A percentile compares a stretch with the other conserved stretches of the same genome.
These are phyloP conservation scores for Podila verticillata DNA, from an alignment of 192 early-diverging fungal genomes.

Conservation along the genomic window DNA sequence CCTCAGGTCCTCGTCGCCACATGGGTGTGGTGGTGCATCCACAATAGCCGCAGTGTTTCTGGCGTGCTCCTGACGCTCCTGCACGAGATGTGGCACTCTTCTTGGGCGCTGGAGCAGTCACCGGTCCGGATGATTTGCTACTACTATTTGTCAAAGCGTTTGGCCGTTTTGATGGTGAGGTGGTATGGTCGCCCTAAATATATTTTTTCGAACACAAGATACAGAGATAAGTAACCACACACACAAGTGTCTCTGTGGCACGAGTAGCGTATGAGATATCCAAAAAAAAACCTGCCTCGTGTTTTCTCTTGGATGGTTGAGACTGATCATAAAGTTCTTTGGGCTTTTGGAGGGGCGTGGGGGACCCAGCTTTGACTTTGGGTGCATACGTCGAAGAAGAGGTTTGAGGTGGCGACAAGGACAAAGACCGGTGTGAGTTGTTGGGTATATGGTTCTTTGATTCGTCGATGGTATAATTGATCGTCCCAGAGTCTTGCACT, in stretches of 20 bases:
- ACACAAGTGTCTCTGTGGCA: not conserved
- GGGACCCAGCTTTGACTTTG: too few species aligned
- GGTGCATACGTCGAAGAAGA: not conserved
- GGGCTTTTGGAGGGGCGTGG: too few species aligned
- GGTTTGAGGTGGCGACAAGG: not conserved
- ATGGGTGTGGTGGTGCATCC: conserved; percentile 75
- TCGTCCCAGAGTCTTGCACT: conserved; percentile 10
- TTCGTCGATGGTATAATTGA: not conserved
- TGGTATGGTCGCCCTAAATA: not conserved
- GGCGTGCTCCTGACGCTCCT: conserved; percentile 14
- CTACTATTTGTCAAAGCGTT: not conserved
- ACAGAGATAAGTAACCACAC: not conserved
- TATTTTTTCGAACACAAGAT: not conserved
- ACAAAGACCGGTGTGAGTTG: not conserved
- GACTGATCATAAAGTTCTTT: not conserved
- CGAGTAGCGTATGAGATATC: not conserved
- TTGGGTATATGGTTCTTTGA: conserved; percentile 3
- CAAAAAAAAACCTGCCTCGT: too few species aligned
- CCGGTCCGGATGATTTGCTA: not conserved
- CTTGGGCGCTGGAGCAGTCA: not conserved
- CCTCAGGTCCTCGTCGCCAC: conserved; percentile 80
- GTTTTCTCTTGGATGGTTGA: not conserved
- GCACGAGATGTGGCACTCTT: conserved; percentile 1
- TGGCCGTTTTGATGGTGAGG: not conserved
- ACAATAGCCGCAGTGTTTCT: conserved; percentile 73